Conservation (phyloP, 2,329 filamentous ascomycete species). For the Rugonectria rugulosa region DNA sequence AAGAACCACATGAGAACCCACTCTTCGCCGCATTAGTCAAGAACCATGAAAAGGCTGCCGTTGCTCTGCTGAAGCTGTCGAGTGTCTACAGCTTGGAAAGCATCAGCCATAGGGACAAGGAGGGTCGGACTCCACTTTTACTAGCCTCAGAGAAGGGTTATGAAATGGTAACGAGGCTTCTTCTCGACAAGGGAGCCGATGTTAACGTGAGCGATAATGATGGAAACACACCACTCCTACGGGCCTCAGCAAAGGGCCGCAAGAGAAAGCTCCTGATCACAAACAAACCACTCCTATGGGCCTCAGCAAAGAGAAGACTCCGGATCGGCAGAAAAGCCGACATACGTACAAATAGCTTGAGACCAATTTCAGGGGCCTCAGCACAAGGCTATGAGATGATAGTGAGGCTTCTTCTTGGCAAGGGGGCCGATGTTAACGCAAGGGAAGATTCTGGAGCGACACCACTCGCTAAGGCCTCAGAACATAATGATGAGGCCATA, state of each 20-base stretch:
- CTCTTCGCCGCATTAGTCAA: conserved; percentile 47
- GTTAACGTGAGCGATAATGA: background rate
- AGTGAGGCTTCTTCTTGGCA: background rate
- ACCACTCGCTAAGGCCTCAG: background rate
- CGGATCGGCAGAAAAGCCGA: background rate
- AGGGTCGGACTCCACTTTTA: background rate
- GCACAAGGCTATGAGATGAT: background rate
- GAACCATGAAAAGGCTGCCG: conserved; percentile 37
- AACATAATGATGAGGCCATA: background rate
- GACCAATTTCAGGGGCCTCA: background rate
- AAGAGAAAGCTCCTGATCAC: background rate
- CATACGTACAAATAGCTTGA: background rate
- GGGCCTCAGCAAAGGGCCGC: background rate
- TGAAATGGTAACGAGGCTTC: background rate
- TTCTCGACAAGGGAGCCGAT: background rate
- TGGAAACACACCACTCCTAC: background rate
- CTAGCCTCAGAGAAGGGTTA: background rate
- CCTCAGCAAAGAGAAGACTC: background rate
- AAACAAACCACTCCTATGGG: background rate
- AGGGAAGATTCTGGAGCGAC: background rate
- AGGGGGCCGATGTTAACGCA: background rate
- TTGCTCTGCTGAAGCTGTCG: conserved; percentile 28
- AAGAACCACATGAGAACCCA: conserved; percentile 43
- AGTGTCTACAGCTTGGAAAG: conserved; percentile 4
- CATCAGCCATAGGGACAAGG: conserved; percentile 4